Conservation (phyloP, 2,329 filamentous ascomycete genomes). For the Pestalotiopsis sp. region DNA sequence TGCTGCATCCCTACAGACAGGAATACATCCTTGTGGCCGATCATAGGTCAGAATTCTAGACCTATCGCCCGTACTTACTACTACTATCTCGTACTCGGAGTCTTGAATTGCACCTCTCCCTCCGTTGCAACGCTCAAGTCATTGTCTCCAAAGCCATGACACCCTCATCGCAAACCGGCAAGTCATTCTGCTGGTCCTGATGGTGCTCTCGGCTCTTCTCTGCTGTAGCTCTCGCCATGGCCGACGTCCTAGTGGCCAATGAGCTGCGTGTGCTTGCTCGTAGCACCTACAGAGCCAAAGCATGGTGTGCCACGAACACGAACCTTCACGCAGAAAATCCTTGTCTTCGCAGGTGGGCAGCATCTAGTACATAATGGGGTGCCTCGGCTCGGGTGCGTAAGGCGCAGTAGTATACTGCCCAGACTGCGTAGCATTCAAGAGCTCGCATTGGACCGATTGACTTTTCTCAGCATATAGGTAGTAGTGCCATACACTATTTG, state of each 20-base stretch:
- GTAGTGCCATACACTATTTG: neutral
- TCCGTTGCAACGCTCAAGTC: neutral
- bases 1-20: neutral
- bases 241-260: neutral
- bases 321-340: conserved; percentile 1
- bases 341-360: neutral
- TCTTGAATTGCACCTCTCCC: too few relatives aligned
- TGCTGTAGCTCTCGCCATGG: neutral
- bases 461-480: neutral
- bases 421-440: neutral
- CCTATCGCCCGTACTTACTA: neutral
- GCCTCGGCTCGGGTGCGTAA: too few relatives aligned
- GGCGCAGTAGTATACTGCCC: neutral
- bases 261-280: neutral
- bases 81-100: too few relatives aligned
- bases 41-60: neutral
- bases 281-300: neutral
- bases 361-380: neutral
- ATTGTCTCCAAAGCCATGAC: neutral
- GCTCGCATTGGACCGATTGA: too few relatives aligned
- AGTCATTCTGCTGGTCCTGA: neutral
- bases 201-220: neutral
- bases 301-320: conserved; percentile 5
- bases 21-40: neutral
- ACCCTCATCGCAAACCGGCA: neutral